Base-by-base conservation (phyloP, 371 early-diverging fungal species). In the Rhizopus microsporus region DNA sequence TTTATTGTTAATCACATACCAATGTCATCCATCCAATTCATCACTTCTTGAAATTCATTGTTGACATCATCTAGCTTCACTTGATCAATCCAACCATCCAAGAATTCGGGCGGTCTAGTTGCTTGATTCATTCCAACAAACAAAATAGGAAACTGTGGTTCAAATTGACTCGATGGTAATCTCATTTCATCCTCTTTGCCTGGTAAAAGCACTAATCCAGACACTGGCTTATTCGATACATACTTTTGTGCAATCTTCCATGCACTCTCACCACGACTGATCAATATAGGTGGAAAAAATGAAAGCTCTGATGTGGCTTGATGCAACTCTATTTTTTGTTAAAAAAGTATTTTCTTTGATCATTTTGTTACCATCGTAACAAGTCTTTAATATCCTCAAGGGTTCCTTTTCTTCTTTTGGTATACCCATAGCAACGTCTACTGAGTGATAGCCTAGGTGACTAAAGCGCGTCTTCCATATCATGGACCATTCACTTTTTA, bases 191-290 rank as follows among this genome's bases (percentile, higher is more conserved):
- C 51, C 16, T 64, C 23, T 0, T 42, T 3, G 31, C 1, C 7
- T 48, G 29, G 1, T 59, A 51, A 0, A 71, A 77, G 47, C 0
- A 71, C 60, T 12, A 74, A 42, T 5, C 68, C 77, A 46, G 77
- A 72, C 1, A 68, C 72, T 1, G 77, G 77, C n/a, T 77, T 57
- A 32, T 74, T 74, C 31, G 70, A 64, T 0, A 77, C 74, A 48
- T 60, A 77, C 23, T 74, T 74, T 60, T 74, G 66, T 30, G 66
- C 62, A 8, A 72, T 50, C 7, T 68, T 55, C 68, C 72, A 67
- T 8, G 74, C 69, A 15, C 56, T 57, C 16, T 57, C 42, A 13
- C 70, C 74, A 38, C 62, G 57, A 7, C 72, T 74, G 34, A 77
- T 58, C 13, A 77, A 29, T 29, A 77, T 38, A 4, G 77, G 77